Percentiles rank a stretch among this genome's conserved stretches.
Evolutionary conservation across 257 asterid genomes (phyloP).

Genomic region (Penstemon barbatus): DNA sequence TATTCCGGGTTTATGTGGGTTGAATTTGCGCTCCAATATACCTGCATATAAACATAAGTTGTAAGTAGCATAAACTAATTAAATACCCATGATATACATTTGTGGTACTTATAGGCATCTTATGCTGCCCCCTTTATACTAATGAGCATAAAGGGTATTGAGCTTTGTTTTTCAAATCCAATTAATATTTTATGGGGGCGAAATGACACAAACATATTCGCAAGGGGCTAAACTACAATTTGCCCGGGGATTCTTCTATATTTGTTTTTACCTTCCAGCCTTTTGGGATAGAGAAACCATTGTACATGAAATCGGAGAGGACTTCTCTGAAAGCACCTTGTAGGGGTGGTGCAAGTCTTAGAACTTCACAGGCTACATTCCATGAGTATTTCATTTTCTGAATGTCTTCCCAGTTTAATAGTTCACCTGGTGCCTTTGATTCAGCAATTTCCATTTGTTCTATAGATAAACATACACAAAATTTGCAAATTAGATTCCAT

Average conservation of each 20-base stretch:
- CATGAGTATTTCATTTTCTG: slow-evolving; percentile 62
- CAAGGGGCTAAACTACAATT: no score
- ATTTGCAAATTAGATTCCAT: neutral
- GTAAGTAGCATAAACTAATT: neutral
- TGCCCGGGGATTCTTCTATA: neutral
- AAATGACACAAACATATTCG: no score
- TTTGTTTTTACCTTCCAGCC: slow-evolving; percentile 55
- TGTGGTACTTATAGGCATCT: no score
- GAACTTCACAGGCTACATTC: slow-evolving; percentile 65
- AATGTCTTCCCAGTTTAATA: slow-evolving; percentile 53
- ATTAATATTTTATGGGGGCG: no score
- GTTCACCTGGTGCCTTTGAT: slow-evolving; percentile 44
- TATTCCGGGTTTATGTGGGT: slow-evolving; percentile 38
- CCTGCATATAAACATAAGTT: slow-evolving; percentile 16
- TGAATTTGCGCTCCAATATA: slow-evolving; percentile 53
- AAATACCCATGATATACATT: neutral
- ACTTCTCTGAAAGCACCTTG: slow-evolving; percentile 64
- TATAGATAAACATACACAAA: slow-evolving; percentile 20
- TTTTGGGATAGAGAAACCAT: slow-evolving; percentile 56
- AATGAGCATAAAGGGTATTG: no score
- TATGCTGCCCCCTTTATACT: no score
- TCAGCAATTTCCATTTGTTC: slow-evolving; percentile 55
- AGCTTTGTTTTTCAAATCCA: no score
- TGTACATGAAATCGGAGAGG: slow-evolving; percentile 45
- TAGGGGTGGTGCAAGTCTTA: slow-evolving; percentile 56